These are phyloP conservation scores for Zychaea mexicana DNA, from an alignment of 371 early-diverging fungal species.

Conservation along the genomic window DNA sequence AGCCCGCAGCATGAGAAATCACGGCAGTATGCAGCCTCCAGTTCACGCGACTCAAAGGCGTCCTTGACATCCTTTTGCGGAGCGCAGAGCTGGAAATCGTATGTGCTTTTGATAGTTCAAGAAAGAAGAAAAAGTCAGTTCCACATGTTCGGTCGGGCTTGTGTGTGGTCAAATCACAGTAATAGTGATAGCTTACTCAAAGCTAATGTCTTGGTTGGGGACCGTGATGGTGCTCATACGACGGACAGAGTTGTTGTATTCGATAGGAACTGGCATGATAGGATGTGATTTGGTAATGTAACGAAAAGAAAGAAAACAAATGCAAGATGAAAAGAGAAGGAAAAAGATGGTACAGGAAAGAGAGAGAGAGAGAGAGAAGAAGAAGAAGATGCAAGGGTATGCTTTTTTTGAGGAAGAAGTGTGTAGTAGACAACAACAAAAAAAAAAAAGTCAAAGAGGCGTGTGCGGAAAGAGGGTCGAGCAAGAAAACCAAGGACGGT, in stretches of 20 bases:
- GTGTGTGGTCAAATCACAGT: background rate
- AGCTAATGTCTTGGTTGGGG: constrained; percentile 37
- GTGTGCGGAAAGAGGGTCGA: constrained; percentile 11
- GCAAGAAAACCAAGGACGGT: too few species aligned
- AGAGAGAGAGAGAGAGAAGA: background rate
- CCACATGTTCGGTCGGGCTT: background rate
- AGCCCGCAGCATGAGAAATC: constrained; percentile 94
- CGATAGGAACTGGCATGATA: constrained; percentile 41
- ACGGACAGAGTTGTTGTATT: constrained; percentile 30
- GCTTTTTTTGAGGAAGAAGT: background rate
- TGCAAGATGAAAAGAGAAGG: constrained; percentile 5
- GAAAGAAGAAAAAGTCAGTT: constrained; percentile 1
- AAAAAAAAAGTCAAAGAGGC: background rate
- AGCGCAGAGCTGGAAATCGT: constrained; percentile 45
- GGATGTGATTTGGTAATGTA: background rate
- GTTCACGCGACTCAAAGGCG: constrained; percentile 61
- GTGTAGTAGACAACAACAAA: too few species aligned
- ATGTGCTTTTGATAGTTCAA: constrained; percentile 33
- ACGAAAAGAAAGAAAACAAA: background rate
- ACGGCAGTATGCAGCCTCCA: constrained; percentile 90
- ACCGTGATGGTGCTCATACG: constrained; percentile 38
- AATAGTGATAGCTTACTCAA: constrained; percentile 31
- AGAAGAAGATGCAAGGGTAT: constrained; percentile 23
- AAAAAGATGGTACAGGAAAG: constrained; percentile 1
- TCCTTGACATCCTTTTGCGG: constrained; percentile 46